phyloP scores from a whole-genome alignment of 148 eudicot genomes.

The Vaccinium darrowii region DNA sequence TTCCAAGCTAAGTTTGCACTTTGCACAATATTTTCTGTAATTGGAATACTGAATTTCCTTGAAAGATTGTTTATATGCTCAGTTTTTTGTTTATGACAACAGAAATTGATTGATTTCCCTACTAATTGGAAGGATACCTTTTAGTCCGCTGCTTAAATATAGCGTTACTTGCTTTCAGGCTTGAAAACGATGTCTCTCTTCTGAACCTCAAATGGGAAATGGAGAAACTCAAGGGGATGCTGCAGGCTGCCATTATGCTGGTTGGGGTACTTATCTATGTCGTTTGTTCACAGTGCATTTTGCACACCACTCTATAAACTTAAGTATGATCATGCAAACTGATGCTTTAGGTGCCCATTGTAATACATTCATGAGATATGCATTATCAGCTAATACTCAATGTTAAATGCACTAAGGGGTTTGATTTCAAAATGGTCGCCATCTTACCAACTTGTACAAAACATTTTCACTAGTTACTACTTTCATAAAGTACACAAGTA shows the following conservation, averaged over 20 bases:
- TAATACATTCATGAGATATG: neutral
- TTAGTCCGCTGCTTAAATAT: no score
- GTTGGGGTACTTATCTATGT: neutral
- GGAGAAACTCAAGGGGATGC: slow-evolving; percentile 15
- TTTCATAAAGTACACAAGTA: no score
- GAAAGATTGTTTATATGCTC: no score
- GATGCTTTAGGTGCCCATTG: neutral
- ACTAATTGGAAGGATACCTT: no score
- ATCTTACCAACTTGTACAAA: neutral
- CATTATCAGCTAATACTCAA: neutral
- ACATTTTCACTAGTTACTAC: no score
- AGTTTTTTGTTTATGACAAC: no score
- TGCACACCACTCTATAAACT: neutral
- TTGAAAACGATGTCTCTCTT: slow-evolving; percentile 29
- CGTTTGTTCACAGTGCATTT: neutral
- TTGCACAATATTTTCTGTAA: no score
- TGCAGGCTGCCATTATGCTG: neutral
- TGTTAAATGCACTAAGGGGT: neutral
- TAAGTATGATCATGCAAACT: neutral
- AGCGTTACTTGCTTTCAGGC: slow-evolving; percentile 26
- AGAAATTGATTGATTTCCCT: no score
- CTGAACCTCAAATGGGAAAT: slow-evolving; percentile 26
- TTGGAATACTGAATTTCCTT: no score
- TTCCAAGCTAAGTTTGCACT: no score
- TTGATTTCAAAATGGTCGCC: neutral